These are phyloP conservation scores for Camellia granthamiana DNA, from an alignment of 148 eudicot genomes.

Conservation along the genomic window DNA sequence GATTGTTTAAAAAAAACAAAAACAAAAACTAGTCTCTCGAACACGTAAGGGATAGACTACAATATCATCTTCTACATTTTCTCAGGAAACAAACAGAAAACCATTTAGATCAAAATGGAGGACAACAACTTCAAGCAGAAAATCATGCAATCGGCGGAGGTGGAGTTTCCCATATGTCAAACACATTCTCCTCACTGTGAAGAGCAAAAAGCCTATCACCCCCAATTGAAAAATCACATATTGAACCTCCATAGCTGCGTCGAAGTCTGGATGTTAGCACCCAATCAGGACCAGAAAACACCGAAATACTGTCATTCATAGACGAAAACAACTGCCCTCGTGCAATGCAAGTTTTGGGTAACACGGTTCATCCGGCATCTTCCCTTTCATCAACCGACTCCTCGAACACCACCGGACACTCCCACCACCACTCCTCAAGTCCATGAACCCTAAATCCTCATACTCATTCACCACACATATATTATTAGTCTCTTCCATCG, in stretches of 20 bases:
- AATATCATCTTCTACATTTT: slow-evolving; percentile 10
- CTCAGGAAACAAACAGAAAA: slow-evolving; percentile 5
- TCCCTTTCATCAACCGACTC: slow-evolving; percentile 63
- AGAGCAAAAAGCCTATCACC: slow-evolving; percentile 88
- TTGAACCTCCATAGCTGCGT: slow-evolving; percentile 66
- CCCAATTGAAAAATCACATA: slow-evolving; percentile 83
- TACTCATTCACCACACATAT: slow-evolving; percentile 84
- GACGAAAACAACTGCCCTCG: slow-evolving; percentile 73
- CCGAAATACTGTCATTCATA: slow-evolving; percentile 76
- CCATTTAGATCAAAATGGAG: background rate
- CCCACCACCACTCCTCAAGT: slow-evolving; percentile 55
- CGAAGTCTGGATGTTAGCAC: slow-evolving; percentile 74
- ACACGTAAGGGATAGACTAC: too few relatives aligned
- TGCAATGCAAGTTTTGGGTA: slow-evolving; percentile 78
- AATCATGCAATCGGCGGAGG: slow-evolving; percentile 35
- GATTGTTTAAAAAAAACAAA: too few relatives aligned
- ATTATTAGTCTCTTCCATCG: slow-evolving; percentile 61
- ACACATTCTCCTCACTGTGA: slow-evolving; percentile 83
- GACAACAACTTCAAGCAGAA: background rate
- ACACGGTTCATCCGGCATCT: slow-evolving; percentile 69
- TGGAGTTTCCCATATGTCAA: slow-evolving; percentile 88
- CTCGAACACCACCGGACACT: slow-evolving; percentile 76
- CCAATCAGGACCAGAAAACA: slow-evolving; percentile 86
- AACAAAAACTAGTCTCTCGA: too few relatives aligned
- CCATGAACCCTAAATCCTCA: slow-evolving; percentile 88